Evolutionary conservation across 1,284 basidiomycete species (phyloP).

Genomic region (Caloboletus firmus): DNA sequence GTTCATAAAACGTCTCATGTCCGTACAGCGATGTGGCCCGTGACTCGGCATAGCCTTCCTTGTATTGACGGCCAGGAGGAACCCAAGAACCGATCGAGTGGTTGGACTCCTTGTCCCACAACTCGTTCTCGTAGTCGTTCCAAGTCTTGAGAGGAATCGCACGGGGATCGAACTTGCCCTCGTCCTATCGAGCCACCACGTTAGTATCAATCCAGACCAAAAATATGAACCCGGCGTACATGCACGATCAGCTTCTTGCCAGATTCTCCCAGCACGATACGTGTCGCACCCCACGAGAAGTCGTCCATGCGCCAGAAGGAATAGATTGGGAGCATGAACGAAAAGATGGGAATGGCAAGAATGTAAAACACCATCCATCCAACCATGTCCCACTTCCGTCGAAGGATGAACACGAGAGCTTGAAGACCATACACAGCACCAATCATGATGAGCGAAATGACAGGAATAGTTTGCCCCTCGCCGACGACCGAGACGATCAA

Average conservation of each 20-base stretch:
- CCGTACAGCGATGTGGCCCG: conserved; percentile 76
- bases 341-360: conserved; percentile 87
- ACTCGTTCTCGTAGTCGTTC: conserved; percentile 96
- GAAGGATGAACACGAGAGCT: conserved; percentile 82
- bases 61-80: conserved; percentile 65
- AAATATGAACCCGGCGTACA: conserved; percentile 49
- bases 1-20: conserved; percentile 79
- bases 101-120: conserved; percentile 96
- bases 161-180: conserved; percentile 93
- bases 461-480: conserved; percentile 65
- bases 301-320: conserved; percentile 99
- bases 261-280: conserved; percentile 90
- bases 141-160: conserved; percentile 94
- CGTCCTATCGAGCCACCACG: conserved; percentile 59
- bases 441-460: conserved; percentile 87
- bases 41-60: conserved; percentile 72
- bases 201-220: conserved; percentile 13
- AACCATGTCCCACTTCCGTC: conserved; percentile 93
- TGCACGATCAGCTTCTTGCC: conserved; percentile 96
- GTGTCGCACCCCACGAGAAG: conserved; percentile 97
- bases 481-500: conserved; percentile 76
- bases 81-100: conserved; percentile 87
- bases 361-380: conserved; percentile 99
- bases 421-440: conserved; percentile 92
- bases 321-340: conserved; percentile 91